Base-by-base conservation (phyloP, 495 filamentous ascomycete species). In the Lophiotrema nucula region DNA sequence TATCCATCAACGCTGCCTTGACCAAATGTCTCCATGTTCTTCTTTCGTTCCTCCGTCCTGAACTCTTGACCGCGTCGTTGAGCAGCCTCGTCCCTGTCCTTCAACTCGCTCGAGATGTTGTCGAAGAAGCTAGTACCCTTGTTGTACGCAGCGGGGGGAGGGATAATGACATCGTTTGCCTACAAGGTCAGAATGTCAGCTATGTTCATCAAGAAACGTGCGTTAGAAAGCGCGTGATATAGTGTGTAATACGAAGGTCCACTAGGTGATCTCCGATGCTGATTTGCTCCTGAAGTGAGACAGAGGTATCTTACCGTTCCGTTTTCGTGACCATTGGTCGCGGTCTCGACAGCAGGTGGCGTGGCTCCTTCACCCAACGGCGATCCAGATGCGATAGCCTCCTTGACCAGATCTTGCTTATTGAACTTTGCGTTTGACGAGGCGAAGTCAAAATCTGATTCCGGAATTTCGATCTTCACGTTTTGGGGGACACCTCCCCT, bases 21-120 rank as follows among this genome's bases (percentile, higher is more conserved):
- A n/a, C 93, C 93, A 64, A 99, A 99, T 0, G 93, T 99, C 74
- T 99, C 93, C 56, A 99, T 83, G 69, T 99, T 99, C 72, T 89
- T 89, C 73, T 87, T 90, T 62, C 90, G 86, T 70, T 99, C 93
- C 70, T 97, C 91, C 16, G 84, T 86, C 43, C 93, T 83, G 84
- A 92, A 95, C 69, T 95, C 90, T 18, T 88, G 85, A n/a, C 92
- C 92, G 56, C 85, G 85, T 13, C 61, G 49, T 41, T 15, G 55
- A 33, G 77, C 76, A 16, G 77, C 79, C 66, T 95, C 90, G 35
- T 89, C 84, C n/a, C 93, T 82, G 48, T 98, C 93, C 68, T 88
- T 92, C 50, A 86, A 79, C 67, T 99, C 93, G 60, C 88, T 93
- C 0, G 88, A 92, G 66, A 99, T 96, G 67, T 99, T 95, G 68